Evolutionary conservation across 805 yeast species (phyloP).

Genomic region (Schwanniomyces sp.): DNA sequence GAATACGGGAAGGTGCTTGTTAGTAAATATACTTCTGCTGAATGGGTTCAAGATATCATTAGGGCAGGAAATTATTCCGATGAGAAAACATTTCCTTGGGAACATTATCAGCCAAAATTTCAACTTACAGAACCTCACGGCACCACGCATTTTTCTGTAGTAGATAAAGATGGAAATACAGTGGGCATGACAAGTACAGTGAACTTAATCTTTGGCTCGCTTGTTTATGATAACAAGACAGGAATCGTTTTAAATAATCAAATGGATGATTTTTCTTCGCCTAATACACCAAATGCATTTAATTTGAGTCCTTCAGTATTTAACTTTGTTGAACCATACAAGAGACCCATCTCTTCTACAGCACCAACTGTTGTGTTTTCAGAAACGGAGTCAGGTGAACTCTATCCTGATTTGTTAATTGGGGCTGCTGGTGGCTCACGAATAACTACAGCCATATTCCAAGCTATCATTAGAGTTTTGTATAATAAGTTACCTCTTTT

Average conservation of each 20-base stretch:
- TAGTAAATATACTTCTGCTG: slow-evolving; percentile 42
- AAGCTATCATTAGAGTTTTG: slow-evolving; percentile 69
- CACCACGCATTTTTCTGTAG: slow-evolving; percentile 81
- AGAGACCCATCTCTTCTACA: slow-evolving; percentile 82
- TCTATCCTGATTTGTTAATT: slow-evolving; percentile 59
- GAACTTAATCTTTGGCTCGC: slow-evolving; percentile 79
- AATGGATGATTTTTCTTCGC: slow-evolving; percentile 92
- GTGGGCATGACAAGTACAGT: slow-evolving; percentile 88
- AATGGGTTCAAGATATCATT: slow-evolving; percentile 58
- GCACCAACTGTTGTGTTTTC: slow-evolving; percentile 69
- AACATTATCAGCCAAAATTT: slow-evolving; percentile 75
- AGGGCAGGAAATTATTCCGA: slow-evolving; percentile 50
- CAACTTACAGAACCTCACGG: slow-evolving; percentile 84
- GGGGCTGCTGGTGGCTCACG: slow-evolving; percentile 97
- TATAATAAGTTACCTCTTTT: slow-evolving; percentile 58
- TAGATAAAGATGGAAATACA: slow-evolving; percentile 74
- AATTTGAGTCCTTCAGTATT: slow-evolving; percentile 76
- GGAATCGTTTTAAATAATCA: slow-evolving; percentile 85
- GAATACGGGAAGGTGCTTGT: slow-evolving; percentile 24
- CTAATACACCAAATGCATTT: slow-evolving; percentile 70
- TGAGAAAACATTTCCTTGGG: slow-evolving; percentile 60
- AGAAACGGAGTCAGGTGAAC: slow-evolving; percentile 28
- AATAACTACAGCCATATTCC: slow-evolving; percentile 79
- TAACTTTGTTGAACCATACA: slow-evolving; percentile 73
- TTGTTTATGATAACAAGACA: slow-evolving; percentile 76